phyloP scores from a whole-genome alignment of 2,329 filamentous ascomycete species.

The Talaromyces amestolkiae region DNA sequence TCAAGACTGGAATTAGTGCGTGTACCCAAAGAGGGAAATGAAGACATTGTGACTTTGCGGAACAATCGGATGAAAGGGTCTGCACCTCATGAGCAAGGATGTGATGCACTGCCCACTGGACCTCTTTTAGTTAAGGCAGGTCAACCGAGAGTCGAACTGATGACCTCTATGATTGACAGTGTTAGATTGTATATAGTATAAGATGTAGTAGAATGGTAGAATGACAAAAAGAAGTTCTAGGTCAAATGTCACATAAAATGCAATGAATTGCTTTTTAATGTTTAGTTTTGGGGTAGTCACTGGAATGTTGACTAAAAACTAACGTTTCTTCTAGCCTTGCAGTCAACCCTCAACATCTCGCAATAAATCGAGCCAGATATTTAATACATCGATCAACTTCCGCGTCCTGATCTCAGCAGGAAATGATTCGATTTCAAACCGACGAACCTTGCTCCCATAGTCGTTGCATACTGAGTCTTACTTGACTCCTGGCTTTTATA shows the following conservation, averaged over 20 bases:
- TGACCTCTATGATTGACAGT: background rate
- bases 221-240: background rate
- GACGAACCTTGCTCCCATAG: background rate
- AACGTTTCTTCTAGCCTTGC: background rate
- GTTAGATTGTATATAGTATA: background rate
- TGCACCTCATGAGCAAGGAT: background rate
- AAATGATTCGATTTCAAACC: background rate
- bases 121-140: background rate
- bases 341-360: background rate
- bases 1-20: background rate
- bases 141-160: background rate
- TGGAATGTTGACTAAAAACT: no score
- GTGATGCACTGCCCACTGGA: background rate
- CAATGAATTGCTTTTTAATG: no score
- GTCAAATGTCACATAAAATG: no score
- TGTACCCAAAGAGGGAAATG: background rate
- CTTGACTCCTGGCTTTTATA: background rate
- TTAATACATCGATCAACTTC: background rate
- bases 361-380: background rate
- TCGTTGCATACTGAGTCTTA: background rate
- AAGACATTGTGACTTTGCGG: background rate
- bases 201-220: background rate
- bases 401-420: background rate
- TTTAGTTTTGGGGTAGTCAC: no score
- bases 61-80: background rate